phyloP scores from a whole-genome alignment of 768 basidiomycete species.

The Termitomyces sp. region DNA sequence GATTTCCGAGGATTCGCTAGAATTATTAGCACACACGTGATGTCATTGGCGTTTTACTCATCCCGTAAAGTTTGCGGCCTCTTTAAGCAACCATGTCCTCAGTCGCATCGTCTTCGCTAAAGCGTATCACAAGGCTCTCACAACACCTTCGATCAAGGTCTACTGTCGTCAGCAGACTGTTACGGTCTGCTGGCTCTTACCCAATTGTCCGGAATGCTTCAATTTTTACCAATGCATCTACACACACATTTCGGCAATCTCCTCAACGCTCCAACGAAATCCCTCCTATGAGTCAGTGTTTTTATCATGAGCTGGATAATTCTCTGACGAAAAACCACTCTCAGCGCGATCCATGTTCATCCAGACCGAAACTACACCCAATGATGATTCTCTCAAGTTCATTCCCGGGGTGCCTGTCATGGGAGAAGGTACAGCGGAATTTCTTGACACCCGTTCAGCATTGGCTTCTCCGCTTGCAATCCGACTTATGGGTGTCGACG shows the following conservation, averaged over 20 bases:
- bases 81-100: conserved; percentile 13
- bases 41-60: conserved; percentile 15
- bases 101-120: conserved; percentile 12
- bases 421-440: conserved; percentile 87
- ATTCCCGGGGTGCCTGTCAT: conserved; percentile 91
- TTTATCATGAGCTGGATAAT: not conserved
- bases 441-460: conserved; percentile 84
- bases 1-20: not conserved
- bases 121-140: conserved; percentile 9
- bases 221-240: conserved; percentile 20
- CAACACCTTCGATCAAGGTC: conserved; percentile 1
- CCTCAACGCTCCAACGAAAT: conserved; percentile 12
- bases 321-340: not conserved
- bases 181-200: conserved; percentile 4
- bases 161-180: not conserved
- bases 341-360: conserved; percentile 93
- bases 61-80: too few species aligned
- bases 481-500: conserved; percentile 91
- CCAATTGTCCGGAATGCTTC: conserved; percentile 18
- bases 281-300: conserved; percentile 29
- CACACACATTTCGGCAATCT: conserved; percentile 15
- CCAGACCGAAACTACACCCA: conserved; percentile 96
- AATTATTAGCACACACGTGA: conserved; percentile 12
- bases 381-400: conserved; percentile 97
- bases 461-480: conserved; percentile 93